A percentile compares a stretch with the other conserved stretches of the same genome.
phyloP scores from a whole-genome alignment of 2,329 filamentous ascomycete genomes.

The Nemania sp. region DNA sequence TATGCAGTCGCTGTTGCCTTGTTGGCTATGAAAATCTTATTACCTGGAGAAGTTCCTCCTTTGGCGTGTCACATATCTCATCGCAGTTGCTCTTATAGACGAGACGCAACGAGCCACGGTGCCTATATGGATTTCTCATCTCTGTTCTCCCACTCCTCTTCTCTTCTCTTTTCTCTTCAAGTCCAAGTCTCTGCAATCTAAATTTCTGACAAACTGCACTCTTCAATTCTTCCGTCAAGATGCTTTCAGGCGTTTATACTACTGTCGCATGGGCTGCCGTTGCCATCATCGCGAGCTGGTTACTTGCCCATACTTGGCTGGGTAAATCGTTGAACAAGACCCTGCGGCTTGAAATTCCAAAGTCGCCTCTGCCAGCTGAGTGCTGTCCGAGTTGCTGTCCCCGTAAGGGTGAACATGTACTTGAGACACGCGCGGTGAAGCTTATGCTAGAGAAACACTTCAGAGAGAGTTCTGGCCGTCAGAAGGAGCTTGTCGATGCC shows the following conservation, averaged over 20 bases:
- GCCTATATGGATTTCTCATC: background rate
- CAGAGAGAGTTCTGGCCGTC: background rate
- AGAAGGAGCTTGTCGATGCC: background rate
- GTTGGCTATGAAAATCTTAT: background rate
- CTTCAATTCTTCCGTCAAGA: background rate
- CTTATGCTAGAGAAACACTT: background rate
- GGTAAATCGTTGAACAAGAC: background rate
- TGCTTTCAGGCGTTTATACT: background rate
- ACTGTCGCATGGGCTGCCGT: too few species aligned
- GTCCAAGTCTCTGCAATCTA: background rate
- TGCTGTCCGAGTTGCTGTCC: background rate
- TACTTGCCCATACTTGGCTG: background rate
- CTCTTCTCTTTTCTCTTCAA: constrained; percentile 4
- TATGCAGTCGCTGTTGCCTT: background rate
- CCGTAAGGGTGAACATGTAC: background rate
- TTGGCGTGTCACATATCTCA: constrained; percentile 1
- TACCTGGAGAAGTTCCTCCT: background rate
- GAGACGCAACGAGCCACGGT: background rate
- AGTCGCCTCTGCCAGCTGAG: background rate
- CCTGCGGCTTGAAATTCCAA: background rate
- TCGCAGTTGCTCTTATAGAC: constrained; percentile 5
- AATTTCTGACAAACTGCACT: constrained; percentile 8
- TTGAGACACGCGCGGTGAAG: background rate
- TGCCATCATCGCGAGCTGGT: background rate
- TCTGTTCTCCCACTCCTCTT: background rate